Evolutionary conservation across 352 stramenopile genomes (phyloP), one percentile per base, ranked within the genome.

Genomic region (Phytophthora constricta): DNA sequence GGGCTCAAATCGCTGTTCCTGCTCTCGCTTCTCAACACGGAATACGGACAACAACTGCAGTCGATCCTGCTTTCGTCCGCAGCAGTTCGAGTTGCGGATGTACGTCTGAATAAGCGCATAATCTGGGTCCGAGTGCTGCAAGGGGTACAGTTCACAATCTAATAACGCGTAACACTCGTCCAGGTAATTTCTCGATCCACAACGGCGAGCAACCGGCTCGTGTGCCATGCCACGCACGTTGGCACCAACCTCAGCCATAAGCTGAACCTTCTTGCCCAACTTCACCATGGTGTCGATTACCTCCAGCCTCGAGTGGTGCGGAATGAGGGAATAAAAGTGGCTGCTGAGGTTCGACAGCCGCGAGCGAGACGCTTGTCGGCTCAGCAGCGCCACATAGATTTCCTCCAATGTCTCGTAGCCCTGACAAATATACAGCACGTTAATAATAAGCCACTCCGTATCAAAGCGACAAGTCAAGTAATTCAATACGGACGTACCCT

Each of bases 251-350:
- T 81, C 76, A 67, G 76, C 72, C 71, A 92, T 83, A 26, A 86
- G 70, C 45, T 77, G 70, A 0, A 89, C 76, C 45, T 87, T 89
- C 37, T 87, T 82, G 31, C 70, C 78, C 34, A 92, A 62, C 58
- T 87, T 89, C 17, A 88, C 53, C 73, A 92, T 90, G 23, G 81
- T 87, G 67, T 92, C 83, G 43, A 92, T 89, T 7, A 79, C 59
- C 28, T 80, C 60, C 26, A 91, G 49, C 23, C 72, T 64, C 49
- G 80, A 71, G 42, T 82, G 73, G 34, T 89, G 79, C 33, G 84
- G 84, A 45, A 92, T 82, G 7, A 90, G 62, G 33, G 84, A 86
- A 70, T 86, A 92, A 34, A 90, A 92, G 26, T 80, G 80, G 42
- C 70, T 89, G 57, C 84, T 92, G 9, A 92, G 55, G 37, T 80